Percentiles rank a stretch among this genome's conserved stretches.
Evolutionary conservation across 768 basidiomycete species (phyloP).

Genomic region (Rhodotorula sphaerocarpa): DNA sequence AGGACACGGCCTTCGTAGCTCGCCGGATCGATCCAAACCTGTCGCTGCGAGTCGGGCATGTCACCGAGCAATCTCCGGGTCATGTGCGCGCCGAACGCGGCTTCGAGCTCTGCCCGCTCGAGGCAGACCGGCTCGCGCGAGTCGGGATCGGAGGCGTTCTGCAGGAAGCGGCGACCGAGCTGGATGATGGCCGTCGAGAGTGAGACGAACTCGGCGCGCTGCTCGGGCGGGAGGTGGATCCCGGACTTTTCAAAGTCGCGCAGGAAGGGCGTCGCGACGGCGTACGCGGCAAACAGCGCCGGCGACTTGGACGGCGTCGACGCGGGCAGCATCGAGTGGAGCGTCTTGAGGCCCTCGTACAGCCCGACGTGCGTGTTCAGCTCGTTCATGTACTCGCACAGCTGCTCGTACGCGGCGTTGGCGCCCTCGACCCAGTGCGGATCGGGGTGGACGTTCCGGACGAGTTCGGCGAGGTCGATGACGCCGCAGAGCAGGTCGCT

Average conservation of each 20-base stretch:
- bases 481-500: constrained; percentile 94
- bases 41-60: constrained; percentile 1
- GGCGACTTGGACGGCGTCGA: constrained; percentile 31
- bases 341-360: constrained; percentile 40
- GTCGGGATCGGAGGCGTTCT: constrained; percentile 23
- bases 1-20: constrained; percentile 89
- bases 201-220: constrained; percentile 74
- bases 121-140: constrained; percentile 17
- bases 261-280: constrained; percentile 84
- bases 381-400: constrained; percentile 96
- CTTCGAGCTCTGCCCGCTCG: neutral
- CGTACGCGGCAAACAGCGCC: constrained; percentile 38
- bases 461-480: constrained; percentile 88
- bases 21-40: constrained; percentile 63
- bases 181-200: constrained; percentile 80
- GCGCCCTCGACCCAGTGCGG: constrained; percentile 70
- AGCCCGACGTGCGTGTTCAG: constrained; percentile 87
- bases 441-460: constrained; percentile 89
- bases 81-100: constrained; percentile 8
- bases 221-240: constrained; percentile 69
- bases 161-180: constrained; percentile 77
- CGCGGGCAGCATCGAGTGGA: constrained; percentile 33
- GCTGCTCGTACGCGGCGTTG: constrained; percentile 75
- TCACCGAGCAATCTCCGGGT: constrained; percentile 35
- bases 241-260: constrained; percentile 96